These are phyloP conservation scores for Neurospora tetrasperma DNA, from an alignment of 495 filamentous ascomycete genomes.

Conservation along the genomic window DNA sequence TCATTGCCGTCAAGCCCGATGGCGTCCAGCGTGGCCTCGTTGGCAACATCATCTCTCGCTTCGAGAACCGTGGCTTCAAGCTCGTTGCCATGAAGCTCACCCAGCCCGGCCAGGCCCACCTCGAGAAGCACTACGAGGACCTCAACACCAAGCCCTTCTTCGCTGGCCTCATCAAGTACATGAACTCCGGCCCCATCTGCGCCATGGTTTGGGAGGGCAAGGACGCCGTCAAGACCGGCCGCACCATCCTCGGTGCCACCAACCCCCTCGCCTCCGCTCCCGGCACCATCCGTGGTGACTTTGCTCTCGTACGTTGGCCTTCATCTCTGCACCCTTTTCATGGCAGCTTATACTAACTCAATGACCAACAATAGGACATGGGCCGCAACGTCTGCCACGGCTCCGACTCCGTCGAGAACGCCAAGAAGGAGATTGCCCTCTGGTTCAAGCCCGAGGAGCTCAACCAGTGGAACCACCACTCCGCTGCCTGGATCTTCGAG, in stretches of 20 bases:
- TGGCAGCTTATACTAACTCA: constrained; percentile 1
- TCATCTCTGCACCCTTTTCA: not conserved
- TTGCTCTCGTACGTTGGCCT: constrained; percentile 6
- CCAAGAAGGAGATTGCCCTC: constrained; percentile 97
- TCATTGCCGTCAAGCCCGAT: constrained; percentile 99
- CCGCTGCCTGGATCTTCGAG: constrained; percentile 94
- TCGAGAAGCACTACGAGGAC: constrained; percentile 95
- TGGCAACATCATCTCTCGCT: constrained; percentile 92
- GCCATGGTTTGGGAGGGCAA: constrained; percentile 99
- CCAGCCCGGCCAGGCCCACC: constrained; percentile 78
- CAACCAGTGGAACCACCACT: constrained; percentile 64
- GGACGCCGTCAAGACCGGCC: constrained; percentile 97
- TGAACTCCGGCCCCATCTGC: constrained; percentile 91
- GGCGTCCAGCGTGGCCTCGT: constrained; percentile 98
- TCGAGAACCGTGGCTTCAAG: constrained; percentile 96
- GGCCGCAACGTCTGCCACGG: constrained; percentile 99
- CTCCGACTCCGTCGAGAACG: constrained; percentile 94
- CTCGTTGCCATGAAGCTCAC: constrained; percentile 93
- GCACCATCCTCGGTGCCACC: constrained; percentile 90
- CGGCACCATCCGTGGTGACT: constrained; percentile 95
- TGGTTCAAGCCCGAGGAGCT: constrained; percentile 90
- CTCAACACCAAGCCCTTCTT: constrained; percentile 93
- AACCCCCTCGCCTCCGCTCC: constrained; percentile 90
- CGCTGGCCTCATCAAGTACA: constrained; percentile 85
- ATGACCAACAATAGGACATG: constrained; percentile 41